Conservation (phyloP, 345 rosid genomes). For the Dimocarpus longan region DNA sequence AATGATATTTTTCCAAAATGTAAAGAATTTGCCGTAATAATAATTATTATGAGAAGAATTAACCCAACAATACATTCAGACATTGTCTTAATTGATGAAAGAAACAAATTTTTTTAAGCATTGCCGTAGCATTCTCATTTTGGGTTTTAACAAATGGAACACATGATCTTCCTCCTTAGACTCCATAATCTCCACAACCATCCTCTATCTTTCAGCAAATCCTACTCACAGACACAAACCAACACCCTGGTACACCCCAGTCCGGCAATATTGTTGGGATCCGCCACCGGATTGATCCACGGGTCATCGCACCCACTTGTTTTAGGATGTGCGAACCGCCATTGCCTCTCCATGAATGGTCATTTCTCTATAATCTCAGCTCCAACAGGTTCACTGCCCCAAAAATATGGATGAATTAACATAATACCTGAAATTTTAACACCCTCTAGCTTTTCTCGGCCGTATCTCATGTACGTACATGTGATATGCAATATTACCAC, state of each 20-base stretch:
- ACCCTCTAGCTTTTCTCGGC: constrained; percentile 11
- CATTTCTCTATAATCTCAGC: no score
- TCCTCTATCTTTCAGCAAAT: constrained; percentile 37
- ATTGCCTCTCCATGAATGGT: no score
- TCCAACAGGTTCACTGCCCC: constrained; percentile 11
- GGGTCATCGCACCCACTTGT: constrained; percentile 52
- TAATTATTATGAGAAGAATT: no score
- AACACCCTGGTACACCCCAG: constrained; percentile 41
- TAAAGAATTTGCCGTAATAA: no score
- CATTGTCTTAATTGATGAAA: constrained; percentile 30
- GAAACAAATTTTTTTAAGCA: constrained; percentile 27
- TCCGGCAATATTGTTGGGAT: constrained; percentile 32
- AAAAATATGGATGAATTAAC: constrained; percentile 37
- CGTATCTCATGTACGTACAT: constrained; percentile 27
- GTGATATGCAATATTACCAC: constrained; percentile 42
- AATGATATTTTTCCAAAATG: no score
- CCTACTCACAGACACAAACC: constrained; percentile 46
- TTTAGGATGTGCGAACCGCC: constrained; percentile 28
- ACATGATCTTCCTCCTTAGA: constrained; percentile 41
- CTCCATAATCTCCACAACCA: constrained; percentile 41
- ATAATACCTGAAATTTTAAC: constrained; percentile 25
- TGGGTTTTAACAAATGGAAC: constrained; percentile 39
- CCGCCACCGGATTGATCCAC: constrained; percentile 38
- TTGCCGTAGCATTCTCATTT: constrained; percentile 25
- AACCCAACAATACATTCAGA: not conserved